phyloP scores from a whole-genome alignment of 129 eudicot genomes.

The Escallonia herrerae region DNA sequence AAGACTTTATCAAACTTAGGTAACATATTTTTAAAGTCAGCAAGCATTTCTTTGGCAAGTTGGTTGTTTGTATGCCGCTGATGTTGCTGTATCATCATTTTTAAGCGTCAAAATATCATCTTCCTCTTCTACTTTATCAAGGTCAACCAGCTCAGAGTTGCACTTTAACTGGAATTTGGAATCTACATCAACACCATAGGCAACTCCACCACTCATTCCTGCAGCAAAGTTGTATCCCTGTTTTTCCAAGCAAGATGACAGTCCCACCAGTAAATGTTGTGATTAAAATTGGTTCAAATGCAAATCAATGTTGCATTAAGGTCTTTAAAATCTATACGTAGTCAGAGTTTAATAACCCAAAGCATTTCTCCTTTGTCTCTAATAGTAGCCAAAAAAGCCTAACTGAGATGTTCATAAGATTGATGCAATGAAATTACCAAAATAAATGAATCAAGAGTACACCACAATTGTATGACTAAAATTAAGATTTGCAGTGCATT shows the following conservation, averaged over 20 bases:
- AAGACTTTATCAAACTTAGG: constrained; percentile 86
- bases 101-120: constrained; percentile 75
- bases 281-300: no score
- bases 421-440: no score
- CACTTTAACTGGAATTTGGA: constrained; percentile 64
- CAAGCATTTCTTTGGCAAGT: constrained; percentile 78
- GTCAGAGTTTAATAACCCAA: no score
- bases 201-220: constrained; percentile 98
- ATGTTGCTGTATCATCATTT: constrained; percentile 96
- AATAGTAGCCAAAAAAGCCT: no score
- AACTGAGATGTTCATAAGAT: no score
- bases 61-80: constrained; percentile 86
- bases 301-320: no score
- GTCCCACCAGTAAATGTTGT: no score
- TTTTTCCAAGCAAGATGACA: constrained; percentile 86
- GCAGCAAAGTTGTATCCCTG: constrained; percentile 98
- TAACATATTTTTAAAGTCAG: constrained; percentile 58
- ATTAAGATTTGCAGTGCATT: no score
- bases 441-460: no score
- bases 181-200: constrained; percentile 82
- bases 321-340: no score
- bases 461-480: no score
- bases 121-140: constrained; percentile 87
- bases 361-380: no score
- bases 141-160: constrained; percentile 88